Evolutionary conservation across 192 early-diverging fungal species (phyloP).

Genomic region (Backusella australiensis): DNA sequence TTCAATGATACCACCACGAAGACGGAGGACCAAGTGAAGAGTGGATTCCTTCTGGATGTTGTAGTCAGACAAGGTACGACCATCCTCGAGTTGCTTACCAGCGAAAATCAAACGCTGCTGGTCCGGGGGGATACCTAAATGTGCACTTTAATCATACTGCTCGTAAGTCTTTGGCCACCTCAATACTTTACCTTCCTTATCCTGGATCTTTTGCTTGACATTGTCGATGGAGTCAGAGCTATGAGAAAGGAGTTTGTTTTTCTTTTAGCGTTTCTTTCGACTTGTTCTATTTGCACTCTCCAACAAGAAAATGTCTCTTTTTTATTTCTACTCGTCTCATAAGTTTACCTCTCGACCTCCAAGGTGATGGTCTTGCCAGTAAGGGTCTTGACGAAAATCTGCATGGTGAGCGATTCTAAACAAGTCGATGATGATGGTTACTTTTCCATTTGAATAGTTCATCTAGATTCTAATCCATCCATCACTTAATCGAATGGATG

Average conservation of each 20-base stretch:
- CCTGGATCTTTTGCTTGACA: conserved; percentile 94
- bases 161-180: not conserved
- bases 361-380: conserved; percentile 67
- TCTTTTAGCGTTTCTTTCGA: not conserved
- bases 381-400: conserved; percentile 68
- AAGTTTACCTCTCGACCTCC: conserved; percentile 55
- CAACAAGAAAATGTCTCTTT: conserved; percentile 20
- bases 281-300: not conserved
- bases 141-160: not conserved
- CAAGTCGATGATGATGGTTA: conserved; percentile 4
- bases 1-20: conserved; percentile 98
- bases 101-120: conserved; percentile 99
- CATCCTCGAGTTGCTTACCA: conserved; percentile 99
- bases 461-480: not conserved
- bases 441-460: not conserved
- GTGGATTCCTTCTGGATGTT: conserved; percentile 99
- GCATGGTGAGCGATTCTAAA: conserved; percentile 37
- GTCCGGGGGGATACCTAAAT: conserved; percentile 91
- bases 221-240: conserved; percentile 64
- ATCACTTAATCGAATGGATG: not conserved
- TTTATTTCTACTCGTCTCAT: conserved; percentile 36
- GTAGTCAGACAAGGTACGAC: conserved; percentile 96
- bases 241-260: not conserved
- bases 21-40: conserved; percentile 93
- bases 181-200: conserved; percentile 83